Evolutionary conservation across 164 flowering plant genomes (phyloP), one percentile per base, ranked within the genome.

Genomic region (Piper betle): DNA sequence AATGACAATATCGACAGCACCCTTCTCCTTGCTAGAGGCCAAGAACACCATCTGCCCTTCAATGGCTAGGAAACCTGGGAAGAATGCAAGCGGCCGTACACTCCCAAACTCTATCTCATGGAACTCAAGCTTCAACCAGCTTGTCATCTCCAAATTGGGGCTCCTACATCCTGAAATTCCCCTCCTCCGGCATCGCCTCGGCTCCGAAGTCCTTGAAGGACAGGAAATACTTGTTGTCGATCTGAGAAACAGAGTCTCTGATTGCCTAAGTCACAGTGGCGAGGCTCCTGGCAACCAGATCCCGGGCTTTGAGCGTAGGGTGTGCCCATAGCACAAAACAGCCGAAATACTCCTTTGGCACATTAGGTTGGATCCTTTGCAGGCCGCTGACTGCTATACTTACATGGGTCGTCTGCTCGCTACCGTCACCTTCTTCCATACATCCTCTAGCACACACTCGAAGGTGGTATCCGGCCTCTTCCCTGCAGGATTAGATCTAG

Each of bases 141-240:
- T 69, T 10, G 64, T 58, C 6, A 69, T 64, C n/a, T 69, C 60
- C 37, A 64, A 3, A 37, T 64, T 55, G 9, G 64, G 72, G n/a
- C 39, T 54, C 18, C 57, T 0, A 18, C 12, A 38, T 3, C 33
- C 10, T 59, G 61, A 4, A 48, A 52, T 3, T 41, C 9, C 10
- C 37, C 40, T 38, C 68, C 16, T 52, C 57, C 18, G 12, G 46
- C 19, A 37, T 48, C 38, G 9, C 17, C 12, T 20, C 39, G 33
- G 15, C 65, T 12, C 60, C 69, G 20, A 67, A 67, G 43, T 67
- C 65, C 33, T 61, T 55, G 42, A 67, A 61, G 6, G 69, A 67
- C 59, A 55, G 17, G 65, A 67, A 61, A 10, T 67, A 67, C 3
- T 16, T 56, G 19, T 61, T 58, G 46, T 61, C 61, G 39, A 67